Percentiles rank a stretch among this genome's conserved stretches.
Conservation (phyloP, 75 land plant genomes). For the Gnetum montanum region DNA sequence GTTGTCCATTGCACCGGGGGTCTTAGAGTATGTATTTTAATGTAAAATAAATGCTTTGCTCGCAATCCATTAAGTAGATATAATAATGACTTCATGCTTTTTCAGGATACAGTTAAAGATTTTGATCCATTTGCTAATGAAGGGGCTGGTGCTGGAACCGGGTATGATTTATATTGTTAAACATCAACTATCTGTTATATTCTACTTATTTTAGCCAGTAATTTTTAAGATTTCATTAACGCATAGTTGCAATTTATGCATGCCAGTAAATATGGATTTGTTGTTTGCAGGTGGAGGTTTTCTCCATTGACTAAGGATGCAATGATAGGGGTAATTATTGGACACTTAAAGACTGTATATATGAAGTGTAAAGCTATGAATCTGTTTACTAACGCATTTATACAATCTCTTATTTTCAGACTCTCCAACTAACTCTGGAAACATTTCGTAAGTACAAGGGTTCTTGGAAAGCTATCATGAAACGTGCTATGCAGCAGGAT, state of each 20-base stretch:
- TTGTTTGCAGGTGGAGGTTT: constrained; percentile 51
- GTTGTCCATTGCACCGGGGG: constrained; percentile 95
- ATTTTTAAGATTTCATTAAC: too few species aligned
- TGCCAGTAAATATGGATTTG: background rate
- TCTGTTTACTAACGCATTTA: background rate
- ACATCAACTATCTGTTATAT: too few species aligned
- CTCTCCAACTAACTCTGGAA: constrained; percentile 38
- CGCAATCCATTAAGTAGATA: background rate
- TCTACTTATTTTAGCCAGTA: too few species aligned
- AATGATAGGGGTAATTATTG: constrained; percentile 56
- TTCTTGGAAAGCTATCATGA: constrained; percentile 78
- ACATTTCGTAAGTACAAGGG: constrained; percentile 61
- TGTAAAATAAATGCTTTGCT: too few species aligned
- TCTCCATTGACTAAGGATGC: constrained; percentile 72
- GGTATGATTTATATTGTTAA: constrained; percentile 31
- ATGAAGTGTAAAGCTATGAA: background rate
- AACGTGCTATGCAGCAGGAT: constrained; percentile 70
- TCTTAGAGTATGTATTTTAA: constrained; percentile 46
- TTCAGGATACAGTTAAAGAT: constrained; percentile 75
- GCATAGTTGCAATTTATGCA: too few species aligned
- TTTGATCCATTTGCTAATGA: constrained; percentile 72
- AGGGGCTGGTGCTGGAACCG: constrained; percentile 70
- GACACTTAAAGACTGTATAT: background rate
- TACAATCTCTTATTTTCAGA: constrained; percentile 24
- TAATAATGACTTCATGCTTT: too few species aligned